phyloP scores from a whole-genome alignment of 169 alveolate genomes.

The Eimeria necatrix region DNA sequence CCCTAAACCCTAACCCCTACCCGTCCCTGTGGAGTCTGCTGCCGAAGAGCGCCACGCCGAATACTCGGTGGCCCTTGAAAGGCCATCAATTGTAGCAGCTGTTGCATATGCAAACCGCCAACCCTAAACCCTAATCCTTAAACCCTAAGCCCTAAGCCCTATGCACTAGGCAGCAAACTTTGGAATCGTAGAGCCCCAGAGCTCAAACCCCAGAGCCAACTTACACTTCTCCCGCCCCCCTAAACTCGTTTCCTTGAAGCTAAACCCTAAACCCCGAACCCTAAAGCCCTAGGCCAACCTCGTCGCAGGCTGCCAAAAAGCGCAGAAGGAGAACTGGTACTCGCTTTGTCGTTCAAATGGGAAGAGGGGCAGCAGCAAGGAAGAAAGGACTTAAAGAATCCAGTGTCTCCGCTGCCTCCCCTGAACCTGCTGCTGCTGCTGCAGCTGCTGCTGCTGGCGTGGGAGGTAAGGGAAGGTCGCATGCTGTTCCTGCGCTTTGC shows the following conservation, averaged over 20 bases:
- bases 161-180: not conserved
- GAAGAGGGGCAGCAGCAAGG: slow-evolving; percentile 3
- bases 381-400: slow-evolving; percentile 5
- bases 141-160: slow-evolving; percentile 9
- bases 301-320: not conserved
- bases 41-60: slow-evolving; percentile 27
- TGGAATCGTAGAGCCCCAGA: not conserved
- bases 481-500: slow-evolving; percentile 2
- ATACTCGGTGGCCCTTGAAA: not conserved
- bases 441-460: not conserved
- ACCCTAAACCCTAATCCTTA: not conserved
- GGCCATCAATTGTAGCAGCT: not conserved
- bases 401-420: slow-evolving; percentile 58
- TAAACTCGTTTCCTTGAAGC: not conserved
- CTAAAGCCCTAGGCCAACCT: not conserved
- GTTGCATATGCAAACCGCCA: slow-evolving; percentile 17
- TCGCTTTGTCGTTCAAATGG: not conserved
- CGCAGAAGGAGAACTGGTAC: not conserved
- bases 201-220: too few relatives aligned
- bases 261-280: not conserved
- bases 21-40: not conserved
- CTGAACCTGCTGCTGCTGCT: slow-evolving; percentile 2
- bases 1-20: not conserved
- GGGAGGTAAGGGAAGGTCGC: not conserved
- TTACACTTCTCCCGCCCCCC: not conserved